Percentiles rank a stretch among this genome's conserved stretches.
These are phyloP conservation scores for Tolypocladium guangdongense DNA, from an alignment of 2,329 filamentous ascomycete species.

Conservation along the genomic window DNA sequence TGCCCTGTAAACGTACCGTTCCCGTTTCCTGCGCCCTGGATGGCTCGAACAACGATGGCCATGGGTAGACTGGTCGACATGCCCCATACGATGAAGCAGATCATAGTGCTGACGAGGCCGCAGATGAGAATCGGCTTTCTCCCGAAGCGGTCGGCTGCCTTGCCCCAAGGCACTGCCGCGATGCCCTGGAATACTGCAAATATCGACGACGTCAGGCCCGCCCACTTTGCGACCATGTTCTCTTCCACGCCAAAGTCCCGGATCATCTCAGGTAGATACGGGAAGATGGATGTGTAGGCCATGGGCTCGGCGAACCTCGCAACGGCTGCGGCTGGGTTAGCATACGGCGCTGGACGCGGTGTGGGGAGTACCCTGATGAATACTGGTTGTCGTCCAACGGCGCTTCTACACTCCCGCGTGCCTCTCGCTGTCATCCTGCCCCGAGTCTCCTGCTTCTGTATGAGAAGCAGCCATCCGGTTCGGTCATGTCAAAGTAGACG, in stretches of 20 bases:
- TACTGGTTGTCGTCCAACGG: not conserved
- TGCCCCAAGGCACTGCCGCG: slow-evolving; percentile 66
- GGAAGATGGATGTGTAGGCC: slow-evolving; percentile 61
- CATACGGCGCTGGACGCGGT: not conserved
- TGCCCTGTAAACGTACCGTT: slow-evolving; percentile 45
- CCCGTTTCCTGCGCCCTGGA: slow-evolving; percentile 79
- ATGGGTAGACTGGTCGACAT: slow-evolving; percentile 69
- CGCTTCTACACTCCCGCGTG: not conserved
- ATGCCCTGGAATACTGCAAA: slow-evolving; percentile 63
- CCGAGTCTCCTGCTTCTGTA: not conserved
- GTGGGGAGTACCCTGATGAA: not conserved
- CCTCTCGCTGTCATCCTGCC: slow-evolving; percentile 2
- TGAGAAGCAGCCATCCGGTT: not conserved
- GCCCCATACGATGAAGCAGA: slow-evolving; percentile 71
- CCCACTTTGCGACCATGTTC: slow-evolving; percentile 69
- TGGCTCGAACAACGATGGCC: slow-evolving; percentile 65
- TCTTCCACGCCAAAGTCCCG: slow-evolving; percentile 62
- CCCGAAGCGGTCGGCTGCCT: slow-evolving; percentile 66
- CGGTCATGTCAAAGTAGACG: too few species aligned
- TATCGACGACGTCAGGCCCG: slow-evolving; percentile 60
- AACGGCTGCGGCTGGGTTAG: slow-evolving; percentile 42
- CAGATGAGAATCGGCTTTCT: slow-evolving; percentile 72
- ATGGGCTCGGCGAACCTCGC: slow-evolving; percentile 70
- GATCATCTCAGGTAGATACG: slow-evolving; percentile 71
- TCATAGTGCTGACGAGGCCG: slow-evolving; percentile 69